phyloP scores from a whole-genome alignment of 441 rosid genomes.

The Viola pubescens region DNA sequence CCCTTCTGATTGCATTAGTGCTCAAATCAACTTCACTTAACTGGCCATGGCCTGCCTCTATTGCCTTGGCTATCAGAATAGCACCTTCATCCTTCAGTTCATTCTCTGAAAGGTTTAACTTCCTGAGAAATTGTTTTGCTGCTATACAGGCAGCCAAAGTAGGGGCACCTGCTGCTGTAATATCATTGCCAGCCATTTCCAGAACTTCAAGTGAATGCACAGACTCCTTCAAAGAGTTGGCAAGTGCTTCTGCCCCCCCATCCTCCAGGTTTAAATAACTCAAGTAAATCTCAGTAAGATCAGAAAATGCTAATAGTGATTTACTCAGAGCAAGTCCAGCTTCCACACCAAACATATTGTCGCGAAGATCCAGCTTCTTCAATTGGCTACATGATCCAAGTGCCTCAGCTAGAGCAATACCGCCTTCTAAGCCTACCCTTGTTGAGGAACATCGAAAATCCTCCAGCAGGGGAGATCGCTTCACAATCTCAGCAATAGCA shows the following conservation, averaged over 20 bases:
- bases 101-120: slow-evolving; percentile 76
- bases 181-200: slow-evolving; percentile 96
- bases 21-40: slow-evolving; percentile 67
- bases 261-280: slow-evolving; percentile 81
- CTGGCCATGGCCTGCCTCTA: slow-evolving; percentile 52
- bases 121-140: slow-evolving; percentile 47
- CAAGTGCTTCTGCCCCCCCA: slow-evolving; percentile 63
- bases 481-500: slow-evolving; percentile 70
- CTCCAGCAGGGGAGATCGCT: slow-evolving; percentile 46
- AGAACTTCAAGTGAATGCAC: slow-evolving; percentile 62
- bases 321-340: slow-evolving; percentile 69
- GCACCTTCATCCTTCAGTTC: slow-evolving; percentile 87
- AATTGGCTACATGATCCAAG: slow-evolving; percentile 47
- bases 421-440: slow-evolving; percentile 74
- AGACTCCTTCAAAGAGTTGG: slow-evolving; percentile 57
- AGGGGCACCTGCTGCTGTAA: slow-evolving; percentile 61
- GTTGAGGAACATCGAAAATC: slow-evolving; percentile 80
- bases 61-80: slow-evolving; percentile 51
- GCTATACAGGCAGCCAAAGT: slow-evolving; percentile 53
- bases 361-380: slow-evolving; percentile 78
- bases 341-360: slow-evolving; percentile 85
- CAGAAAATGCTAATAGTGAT: slow-evolving; percentile 40
- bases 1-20: slow-evolving; percentile 55
- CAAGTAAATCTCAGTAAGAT: slow-evolving; percentile 62
- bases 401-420: slow-evolving; percentile 64